phyloP scores from a whole-genome alignment of 2,329 filamentous ascomycete genomes.

The Epicoccum nigrum region DNA sequence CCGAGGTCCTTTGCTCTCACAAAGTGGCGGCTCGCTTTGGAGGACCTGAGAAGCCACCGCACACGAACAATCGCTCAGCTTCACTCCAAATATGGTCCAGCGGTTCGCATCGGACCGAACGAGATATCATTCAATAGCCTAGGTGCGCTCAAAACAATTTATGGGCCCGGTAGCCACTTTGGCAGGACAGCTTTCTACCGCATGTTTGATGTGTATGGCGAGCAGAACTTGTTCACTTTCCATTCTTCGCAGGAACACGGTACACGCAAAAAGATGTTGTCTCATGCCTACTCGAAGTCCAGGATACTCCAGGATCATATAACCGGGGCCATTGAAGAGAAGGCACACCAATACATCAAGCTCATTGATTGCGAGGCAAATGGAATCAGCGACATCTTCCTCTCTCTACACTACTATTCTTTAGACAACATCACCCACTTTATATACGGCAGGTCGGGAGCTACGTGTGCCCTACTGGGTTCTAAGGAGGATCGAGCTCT shows the following conservation, averaged over 20 bases:
- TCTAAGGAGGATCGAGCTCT: background rate
- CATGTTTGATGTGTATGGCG: slow-evolving; percentile 3
- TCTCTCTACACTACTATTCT: background rate
- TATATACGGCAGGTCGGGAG: background rate
- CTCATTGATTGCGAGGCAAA: background rate
- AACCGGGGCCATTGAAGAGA: background rate
- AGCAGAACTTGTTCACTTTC: background rate
- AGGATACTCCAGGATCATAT: background rate
- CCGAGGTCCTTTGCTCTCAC: background rate
- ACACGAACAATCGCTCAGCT: background rate
- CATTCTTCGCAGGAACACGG: background rate
- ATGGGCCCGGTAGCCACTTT: background rate
- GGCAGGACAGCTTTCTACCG: background rate
- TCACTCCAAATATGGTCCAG: background rate
- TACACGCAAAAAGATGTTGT: background rate
- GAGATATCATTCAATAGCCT: background rate
- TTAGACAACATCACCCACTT: slow-evolving; percentile 3
- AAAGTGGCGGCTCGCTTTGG: slow-evolving; percentile 1
- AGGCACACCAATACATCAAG: background rate
- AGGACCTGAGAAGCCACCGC: background rate
- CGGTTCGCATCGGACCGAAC: background rate
- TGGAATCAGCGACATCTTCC: background rate
- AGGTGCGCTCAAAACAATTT: background rate
- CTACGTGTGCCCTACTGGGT: background rate
- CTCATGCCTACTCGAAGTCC: slow-evolving; percentile 1